Conservation (phyloP, 805 yeast genomes). For the Kuraishia piskuri region DNA sequence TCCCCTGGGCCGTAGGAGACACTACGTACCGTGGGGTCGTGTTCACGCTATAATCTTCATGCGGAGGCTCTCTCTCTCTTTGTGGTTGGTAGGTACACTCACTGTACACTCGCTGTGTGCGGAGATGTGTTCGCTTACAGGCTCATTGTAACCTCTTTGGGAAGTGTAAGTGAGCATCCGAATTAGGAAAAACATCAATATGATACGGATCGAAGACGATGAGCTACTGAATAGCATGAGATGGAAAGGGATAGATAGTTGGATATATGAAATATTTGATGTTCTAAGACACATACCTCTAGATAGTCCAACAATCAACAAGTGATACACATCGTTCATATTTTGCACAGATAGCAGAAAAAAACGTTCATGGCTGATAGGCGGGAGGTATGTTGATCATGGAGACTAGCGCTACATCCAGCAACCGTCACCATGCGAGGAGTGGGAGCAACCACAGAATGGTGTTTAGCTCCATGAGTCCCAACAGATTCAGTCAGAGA, state of each 20-base stretch:
- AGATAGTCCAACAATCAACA: background rate
- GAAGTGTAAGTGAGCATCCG: background rate
- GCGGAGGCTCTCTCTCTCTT: too few species aligned
- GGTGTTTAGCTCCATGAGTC: constrained; percentile 22
- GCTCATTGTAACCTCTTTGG: background rate
- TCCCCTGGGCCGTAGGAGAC: background rate
- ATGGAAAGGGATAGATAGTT: background rate
- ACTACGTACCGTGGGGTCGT: too few species aligned
- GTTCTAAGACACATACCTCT: too few species aligned
- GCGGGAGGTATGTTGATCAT: background rate
- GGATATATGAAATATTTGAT: background rate
- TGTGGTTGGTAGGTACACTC: too few species aligned
- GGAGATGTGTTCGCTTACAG: too few species aligned
- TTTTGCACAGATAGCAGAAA: background rate
- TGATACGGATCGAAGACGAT: background rate
- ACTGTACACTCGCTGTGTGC: too few species aligned
- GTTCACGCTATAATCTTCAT: too few species aligned
- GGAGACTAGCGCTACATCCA: background rate
- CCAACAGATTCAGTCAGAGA: constrained; percentile 13
- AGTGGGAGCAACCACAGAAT: constrained; percentile 15
- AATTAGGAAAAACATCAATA: background rate
- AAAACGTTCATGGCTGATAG: background rate
- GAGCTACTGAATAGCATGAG: background rate
- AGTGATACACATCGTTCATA: background rate
- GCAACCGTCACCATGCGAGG: constrained; percentile 2